Evolutionary conservation across 2,329 filamentous ascomycete species (phyloP).

Genomic region (Beauveria pseudobassiana): DNA sequence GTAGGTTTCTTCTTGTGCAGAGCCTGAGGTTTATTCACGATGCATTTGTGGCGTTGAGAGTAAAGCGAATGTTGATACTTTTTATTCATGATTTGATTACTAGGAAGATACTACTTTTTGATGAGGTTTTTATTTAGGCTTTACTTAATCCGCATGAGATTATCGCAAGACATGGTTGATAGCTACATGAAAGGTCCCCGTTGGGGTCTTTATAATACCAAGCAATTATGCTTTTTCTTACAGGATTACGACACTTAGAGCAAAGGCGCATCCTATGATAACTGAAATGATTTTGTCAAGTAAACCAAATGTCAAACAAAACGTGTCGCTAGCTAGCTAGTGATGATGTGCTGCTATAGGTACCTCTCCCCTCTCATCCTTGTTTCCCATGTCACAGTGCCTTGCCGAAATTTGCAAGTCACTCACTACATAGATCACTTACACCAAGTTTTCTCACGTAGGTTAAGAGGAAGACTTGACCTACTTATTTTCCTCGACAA

Average conservation of each 20-base stretch:
- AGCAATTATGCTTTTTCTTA: not conserved
- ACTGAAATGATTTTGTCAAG: not conserved
- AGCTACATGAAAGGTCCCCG: not conserved
- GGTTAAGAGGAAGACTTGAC: not conserved
- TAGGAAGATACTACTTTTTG: not conserved
- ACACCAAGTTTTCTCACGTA: not conserved
- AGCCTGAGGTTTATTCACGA: no score
- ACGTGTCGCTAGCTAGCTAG: slow-evolving; percentile 8
- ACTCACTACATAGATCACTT: not conserved
- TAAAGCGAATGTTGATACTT: not conserved
- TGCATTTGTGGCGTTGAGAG: not conserved
- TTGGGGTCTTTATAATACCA: not conserved
- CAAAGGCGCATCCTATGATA: not conserved
- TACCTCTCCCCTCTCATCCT: not conserved
- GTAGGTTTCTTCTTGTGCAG: slow-evolving; percentile 17
- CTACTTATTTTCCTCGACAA: not conserved
- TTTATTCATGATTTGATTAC: not conserved
- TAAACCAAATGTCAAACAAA: not conserved
- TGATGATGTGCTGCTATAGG: not conserved
- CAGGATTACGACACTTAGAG: not conserved
- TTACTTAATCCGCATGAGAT: not conserved
- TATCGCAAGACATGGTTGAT: not conserved
- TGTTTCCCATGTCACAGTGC: not conserved
- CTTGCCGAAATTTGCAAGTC: not conserved
- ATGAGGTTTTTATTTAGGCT: not conserved